Conservation (phyloP, 495 filamentous ascomycete genomes). For the Lasiosphaeriaceae sp. region DNA sequence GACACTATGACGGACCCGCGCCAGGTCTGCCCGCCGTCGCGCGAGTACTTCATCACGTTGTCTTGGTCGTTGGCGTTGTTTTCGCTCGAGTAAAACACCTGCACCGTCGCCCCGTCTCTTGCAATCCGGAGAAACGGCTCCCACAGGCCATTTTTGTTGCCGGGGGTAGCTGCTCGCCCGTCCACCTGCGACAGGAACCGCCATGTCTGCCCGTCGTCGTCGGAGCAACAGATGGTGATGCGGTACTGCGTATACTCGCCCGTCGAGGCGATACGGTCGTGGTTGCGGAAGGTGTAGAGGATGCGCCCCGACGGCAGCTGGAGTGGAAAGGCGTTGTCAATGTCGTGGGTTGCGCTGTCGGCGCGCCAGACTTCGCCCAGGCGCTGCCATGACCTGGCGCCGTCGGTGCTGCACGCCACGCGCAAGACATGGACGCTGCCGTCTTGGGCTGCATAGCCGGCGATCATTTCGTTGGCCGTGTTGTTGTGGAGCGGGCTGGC, state of each 20-base stretch:
- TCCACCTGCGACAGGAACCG: slow-evolving; percentile 6
- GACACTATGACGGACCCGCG: background rate
- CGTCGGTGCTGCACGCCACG: slow-evolving; percentile 35
- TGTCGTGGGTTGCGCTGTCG: slow-evolving; percentile 40
- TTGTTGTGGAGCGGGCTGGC: slow-evolving; percentile 35
- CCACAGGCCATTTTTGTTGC: slow-evolving; percentile 15
- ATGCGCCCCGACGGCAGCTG: slow-evolving; percentile 48
- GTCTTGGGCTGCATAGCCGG: slow-evolving; percentile 36
- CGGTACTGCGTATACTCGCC: slow-evolving; percentile 36
- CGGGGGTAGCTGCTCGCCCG: background rate
- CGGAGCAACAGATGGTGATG: slow-evolving; percentile 11
- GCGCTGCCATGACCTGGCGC: slow-evolving; percentile 36
- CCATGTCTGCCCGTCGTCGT: slow-evolving; percentile 4
- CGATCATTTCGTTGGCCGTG: slow-evolving; percentile 31
- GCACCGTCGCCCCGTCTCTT: background rate
- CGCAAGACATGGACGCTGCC: slow-evolving; percentile 26
- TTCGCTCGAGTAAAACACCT: slow-evolving; percentile 14
- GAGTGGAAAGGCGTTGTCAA: slow-evolving; percentile 58
- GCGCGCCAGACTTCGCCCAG: slow-evolving; percentile 30
- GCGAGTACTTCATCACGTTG: slow-evolving; percentile 8
- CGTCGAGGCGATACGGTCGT: slow-evolving; percentile 38
- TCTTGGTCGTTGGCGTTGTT: slow-evolving; percentile 4
- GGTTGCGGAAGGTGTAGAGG: slow-evolving; percentile 58
- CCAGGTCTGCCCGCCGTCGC: slow-evolving; percentile 9
- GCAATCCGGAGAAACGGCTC: slow-evolving; percentile 16